These are phyloP conservation scores for Diaporthe citrichinensis DNA, from an alignment of 2,329 filamentous ascomycete species.

Conservation along the genomic window DNA sequence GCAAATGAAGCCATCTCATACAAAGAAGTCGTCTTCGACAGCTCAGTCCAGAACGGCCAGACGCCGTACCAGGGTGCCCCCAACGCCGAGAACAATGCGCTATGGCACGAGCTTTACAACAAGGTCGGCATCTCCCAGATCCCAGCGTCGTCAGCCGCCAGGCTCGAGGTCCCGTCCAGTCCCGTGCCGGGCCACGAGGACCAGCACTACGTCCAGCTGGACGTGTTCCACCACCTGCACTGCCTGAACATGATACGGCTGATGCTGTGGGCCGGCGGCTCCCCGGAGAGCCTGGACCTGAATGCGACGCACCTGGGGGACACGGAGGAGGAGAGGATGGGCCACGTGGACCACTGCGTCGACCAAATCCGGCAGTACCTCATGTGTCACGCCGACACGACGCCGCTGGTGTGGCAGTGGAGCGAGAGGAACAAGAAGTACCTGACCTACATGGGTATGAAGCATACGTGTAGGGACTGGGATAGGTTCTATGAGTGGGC, in stretches of 20 bases:
- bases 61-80: background rate
- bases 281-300: background rate
- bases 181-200: background rate
- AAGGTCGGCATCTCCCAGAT: conserved; percentile 1
- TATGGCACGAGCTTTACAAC: conserved; percentile 1
- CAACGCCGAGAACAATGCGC: background rate
- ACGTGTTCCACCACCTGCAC: background rate
- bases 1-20: background rate
- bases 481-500: background rate
- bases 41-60: background rate
- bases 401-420: conserved; percentile 12
- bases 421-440: conserved; percentile 3
- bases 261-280: background rate
- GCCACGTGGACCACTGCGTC: conserved; percentile 2
- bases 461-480: conserved; percentile 14
- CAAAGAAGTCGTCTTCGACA: conserved; percentile 5
- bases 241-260: background rate
- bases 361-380: conserved; percentile 4
- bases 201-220: background rate
- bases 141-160: background rate
- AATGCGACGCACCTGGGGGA: conserved; percentile 1
- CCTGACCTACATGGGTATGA: background rate
- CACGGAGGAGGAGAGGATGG: background rate
- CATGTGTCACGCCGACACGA: conserved; percentile 9
- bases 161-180: background rate